These are phyloP conservation scores for Epichloe gansuensis DNA, from an alignment of 2,329 filamentous ascomycete genomes.

Conservation along the genomic window DNA sequence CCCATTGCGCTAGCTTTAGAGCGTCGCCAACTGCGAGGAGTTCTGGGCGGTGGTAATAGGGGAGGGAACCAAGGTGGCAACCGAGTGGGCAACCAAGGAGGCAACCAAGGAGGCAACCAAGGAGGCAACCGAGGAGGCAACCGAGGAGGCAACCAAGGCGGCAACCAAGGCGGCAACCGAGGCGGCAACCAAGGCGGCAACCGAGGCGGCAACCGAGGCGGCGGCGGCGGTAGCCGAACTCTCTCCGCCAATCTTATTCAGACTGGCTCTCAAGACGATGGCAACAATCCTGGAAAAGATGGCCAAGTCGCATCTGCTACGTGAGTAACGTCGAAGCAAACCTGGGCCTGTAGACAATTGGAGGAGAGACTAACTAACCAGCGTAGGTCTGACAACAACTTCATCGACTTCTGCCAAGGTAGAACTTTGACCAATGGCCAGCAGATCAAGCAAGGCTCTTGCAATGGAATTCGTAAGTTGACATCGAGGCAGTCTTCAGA, in stretches of 20 bases:
- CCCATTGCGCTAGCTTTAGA: conserved; percentile 26
- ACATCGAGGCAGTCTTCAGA: not conserved
- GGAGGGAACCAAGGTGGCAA: not conserved
- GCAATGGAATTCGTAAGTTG: conserved; percentile 45
- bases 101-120: not conserved
- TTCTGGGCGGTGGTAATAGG: not conserved
- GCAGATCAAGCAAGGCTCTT: conserved; percentile 46
- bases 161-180: not conserved
- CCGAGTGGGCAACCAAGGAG: not conserved
- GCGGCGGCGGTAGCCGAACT: conserved; percentile 15
- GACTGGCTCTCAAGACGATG: conserved; percentile 35
- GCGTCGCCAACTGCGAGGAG: conserved; percentile 24
- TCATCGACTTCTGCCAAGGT: conserved; percentile 50
- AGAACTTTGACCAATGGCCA: conserved; percentile 47
- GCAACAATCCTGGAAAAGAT: conserved; percentile 29
- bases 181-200: too few relatives aligned
- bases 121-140: conserved; percentile 9
- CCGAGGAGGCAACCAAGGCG: too few relatives aligned
- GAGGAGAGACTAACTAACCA: not conserved
- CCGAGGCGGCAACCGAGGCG: not conserved
- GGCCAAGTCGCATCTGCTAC: conserved; percentile 41
- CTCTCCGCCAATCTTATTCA: conserved; percentile 34
- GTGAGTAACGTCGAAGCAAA: conserved; percentile 25
- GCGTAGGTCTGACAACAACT: conserved; percentile 43
- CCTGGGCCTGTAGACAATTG: not conserved